Conservation (phyloP, 352 stramenopile genomes). For the Globisporangium nagaii region DNA sequence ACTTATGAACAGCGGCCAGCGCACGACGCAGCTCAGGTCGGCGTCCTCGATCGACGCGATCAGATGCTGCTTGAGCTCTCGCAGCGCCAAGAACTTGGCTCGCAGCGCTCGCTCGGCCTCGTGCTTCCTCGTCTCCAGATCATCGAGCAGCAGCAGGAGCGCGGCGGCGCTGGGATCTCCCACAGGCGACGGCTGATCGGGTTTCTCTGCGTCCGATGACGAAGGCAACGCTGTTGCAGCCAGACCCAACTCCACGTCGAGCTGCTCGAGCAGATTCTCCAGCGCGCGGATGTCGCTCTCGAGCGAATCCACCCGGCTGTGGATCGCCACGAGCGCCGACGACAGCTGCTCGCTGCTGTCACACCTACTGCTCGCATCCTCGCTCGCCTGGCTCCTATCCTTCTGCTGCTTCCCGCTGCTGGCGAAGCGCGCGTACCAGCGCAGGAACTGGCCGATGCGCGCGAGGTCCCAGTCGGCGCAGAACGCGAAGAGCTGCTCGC, state of each 20-base stretch:
- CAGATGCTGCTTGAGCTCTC: constrained; percentile 41
- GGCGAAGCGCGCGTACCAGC: constrained; percentile 49
- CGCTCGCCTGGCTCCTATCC: constrained; percentile 1
- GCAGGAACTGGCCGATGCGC: constrained; percentile 42
- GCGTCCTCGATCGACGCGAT: constrained; percentile 54
- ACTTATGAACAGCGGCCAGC: constrained; percentile 57
- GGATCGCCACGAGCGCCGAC: constrained; percentile 16
- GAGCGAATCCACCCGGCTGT: constrained; percentile 28
- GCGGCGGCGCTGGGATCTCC: not conserved
- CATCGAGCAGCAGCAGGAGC: not conserved
- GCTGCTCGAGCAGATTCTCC: constrained; percentile 30
- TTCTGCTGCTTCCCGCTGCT: not conserved
- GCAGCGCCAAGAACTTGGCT: constrained; percentile 22
- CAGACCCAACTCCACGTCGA: constrained; percentile 26
- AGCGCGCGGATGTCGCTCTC: constrained; percentile 24
- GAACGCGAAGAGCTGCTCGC: constrained; percentile 49
- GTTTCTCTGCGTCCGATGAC: not conserved
- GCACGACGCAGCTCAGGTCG: constrained; percentile 34
- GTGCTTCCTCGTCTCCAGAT: constrained; percentile 21
- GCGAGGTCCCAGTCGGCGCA: constrained; percentile 55
- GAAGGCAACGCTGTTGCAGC: not conserved
- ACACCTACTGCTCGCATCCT: too few relatives aligned
- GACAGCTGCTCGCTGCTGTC: not conserved
- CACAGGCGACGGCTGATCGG: not conserved
- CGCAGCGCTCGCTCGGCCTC: constrained; percentile 20